These are phyloP conservation scores for Penicillium nucicola DNA, from an alignment of 495 filamentous ascomycete genomes.

Conservation along the genomic window DNA sequence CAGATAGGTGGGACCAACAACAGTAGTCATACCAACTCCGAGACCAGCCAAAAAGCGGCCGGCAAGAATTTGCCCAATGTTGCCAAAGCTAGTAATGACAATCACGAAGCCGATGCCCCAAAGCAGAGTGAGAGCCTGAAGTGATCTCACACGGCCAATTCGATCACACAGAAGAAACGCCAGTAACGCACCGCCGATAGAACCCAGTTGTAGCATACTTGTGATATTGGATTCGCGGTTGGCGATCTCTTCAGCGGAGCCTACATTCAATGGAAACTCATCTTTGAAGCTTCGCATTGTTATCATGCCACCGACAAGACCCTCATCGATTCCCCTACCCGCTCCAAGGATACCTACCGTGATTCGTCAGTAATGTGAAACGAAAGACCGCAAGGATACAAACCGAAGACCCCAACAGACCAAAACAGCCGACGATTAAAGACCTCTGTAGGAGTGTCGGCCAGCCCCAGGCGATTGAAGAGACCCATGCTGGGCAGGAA, in stretches of 20 bases:
- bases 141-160: slow-evolving; percentile 55
- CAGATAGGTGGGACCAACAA: slow-evolving; percentile 52
- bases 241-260: slow-evolving; percentile 26
- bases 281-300: slow-evolving; percentile 49
- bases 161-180: slow-evolving; percentile 56
- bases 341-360: slow-evolving; percentile 53
- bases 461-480: background rate
- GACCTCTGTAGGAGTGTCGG: slow-evolving; percentile 33
- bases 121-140: slow-evolving; percentile 48
- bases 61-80: slow-evolving; percentile 26
- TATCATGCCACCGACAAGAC: slow-evolving; percentile 56
- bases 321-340: slow-evolving; percentile 60
- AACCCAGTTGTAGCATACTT: slow-evolving; percentile 58
- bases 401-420: slow-evolving; percentile 51
- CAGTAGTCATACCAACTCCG: slow-evolving; percentile 56
- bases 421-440: slow-evolving; percentile 53
- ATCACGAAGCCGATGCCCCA: slow-evolving; percentile 58
- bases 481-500: background rate
- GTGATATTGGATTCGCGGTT: slow-evolving; percentile 57
- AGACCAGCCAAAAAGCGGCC: slow-evolving; percentile 58
- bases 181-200: slow-evolving; percentile 50
- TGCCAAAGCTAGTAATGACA: slow-evolving; percentile 53
- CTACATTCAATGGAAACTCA: slow-evolving; percentile 44
- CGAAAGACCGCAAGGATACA: background rate
- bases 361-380: background rate